Conservation (phyloP, 2,329 filamentous ascomycete species). For the Sarocladium brachiariae region DNA sequence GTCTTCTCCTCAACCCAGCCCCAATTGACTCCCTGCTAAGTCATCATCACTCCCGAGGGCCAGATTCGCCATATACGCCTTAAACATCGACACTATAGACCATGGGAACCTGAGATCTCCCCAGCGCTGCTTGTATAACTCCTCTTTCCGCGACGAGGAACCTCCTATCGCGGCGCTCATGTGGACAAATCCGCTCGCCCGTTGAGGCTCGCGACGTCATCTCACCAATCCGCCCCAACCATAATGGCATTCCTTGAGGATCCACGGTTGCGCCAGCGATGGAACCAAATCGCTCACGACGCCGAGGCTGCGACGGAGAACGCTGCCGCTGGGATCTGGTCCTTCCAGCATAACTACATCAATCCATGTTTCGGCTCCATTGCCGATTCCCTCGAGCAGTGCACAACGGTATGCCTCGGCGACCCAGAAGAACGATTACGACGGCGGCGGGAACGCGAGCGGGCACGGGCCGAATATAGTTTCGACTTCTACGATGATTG, state of each 20-base stretch:
- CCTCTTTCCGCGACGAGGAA: neutral
- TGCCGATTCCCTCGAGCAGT: slow-evolving; percentile 61
- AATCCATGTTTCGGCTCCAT: slow-evolving; percentile 70
- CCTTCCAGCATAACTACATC: slow-evolving; percentile 80
- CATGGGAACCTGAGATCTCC: neutral
- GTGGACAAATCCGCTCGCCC: neutral
- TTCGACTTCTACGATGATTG: slow-evolving; percentile 99
- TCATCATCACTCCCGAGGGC: neutral
- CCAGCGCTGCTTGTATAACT: neutral
- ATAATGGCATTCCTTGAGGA: slow-evolving; percentile 63
- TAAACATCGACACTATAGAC: neutral
- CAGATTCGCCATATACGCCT: neutral
- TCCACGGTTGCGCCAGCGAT: slow-evolving; percentile 83
- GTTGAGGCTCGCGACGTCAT: slow-evolving; percentile 9
- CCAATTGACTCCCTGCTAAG: neutral
- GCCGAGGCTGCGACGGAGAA: slow-evolving; percentile 86
- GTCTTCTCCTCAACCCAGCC: slow-evolving; percentile 4
- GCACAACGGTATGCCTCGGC: slow-evolving; percentile 63
- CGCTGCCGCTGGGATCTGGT: slow-evolving; percentile 86
- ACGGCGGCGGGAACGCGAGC: slow-evolving; percentile 57
- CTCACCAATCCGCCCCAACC: slow-evolving; percentile 10
- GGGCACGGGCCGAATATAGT: slow-evolving; percentile 64
- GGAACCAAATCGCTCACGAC: slow-evolving; percentile 88
- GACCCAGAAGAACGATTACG: slow-evolving; percentile 68
- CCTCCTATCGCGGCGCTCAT: neutral